phyloP scores from a whole-genome alignment of 495 filamentous ascomycete species.

The Aspergillus sparsus region DNA sequence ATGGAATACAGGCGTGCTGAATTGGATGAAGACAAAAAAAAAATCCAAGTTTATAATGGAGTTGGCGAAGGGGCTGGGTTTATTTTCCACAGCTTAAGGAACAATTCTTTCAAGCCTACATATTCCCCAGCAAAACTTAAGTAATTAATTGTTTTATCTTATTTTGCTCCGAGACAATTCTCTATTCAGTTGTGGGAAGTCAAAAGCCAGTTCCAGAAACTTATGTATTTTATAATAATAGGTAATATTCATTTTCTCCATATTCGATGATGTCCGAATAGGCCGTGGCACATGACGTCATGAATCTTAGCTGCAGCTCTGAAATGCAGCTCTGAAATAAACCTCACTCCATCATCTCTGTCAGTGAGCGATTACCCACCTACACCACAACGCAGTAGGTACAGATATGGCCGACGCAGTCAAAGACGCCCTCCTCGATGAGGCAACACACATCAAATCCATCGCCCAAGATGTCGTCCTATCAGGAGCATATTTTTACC shows the following conservation, averaged over 20 bases:
- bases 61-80: conserved; percentile 4
- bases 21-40: not conserved
- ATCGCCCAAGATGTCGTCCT: conserved; percentile 63
- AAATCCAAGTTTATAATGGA: not conserved
- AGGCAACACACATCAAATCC: conserved; percentile 40
- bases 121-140: too few relatives aligned
- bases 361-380: not conserved
- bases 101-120: too few relatives aligned
- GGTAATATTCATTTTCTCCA: too few relatives aligned
- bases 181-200: too few relatives aligned
- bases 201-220: too few relatives aligned
- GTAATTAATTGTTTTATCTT: too few relatives aligned
- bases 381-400: not conserved
- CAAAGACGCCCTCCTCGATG: conserved; percentile 43
- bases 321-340: not conserved
- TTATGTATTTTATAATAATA: too few relatives aligned
- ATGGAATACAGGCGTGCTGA: conserved; percentile 13
- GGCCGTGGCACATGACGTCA: not conserved
- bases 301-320: not conserved
- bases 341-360: conserved; percentile 4
- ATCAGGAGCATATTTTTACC: conserved; percentile 82
- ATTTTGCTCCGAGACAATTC: too few relatives aligned
- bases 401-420: conserved; percentile 44
- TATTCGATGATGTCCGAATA: too few relatives aligned
- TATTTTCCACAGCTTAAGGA: conserved; percentile 6